A percentile compares a stretch with the other conserved stretches of the same genome.
phyloP scores from a whole-genome alignment of 2,329 filamentous ascomycete genomes.

The Gyromitra esculenta region DNA sequence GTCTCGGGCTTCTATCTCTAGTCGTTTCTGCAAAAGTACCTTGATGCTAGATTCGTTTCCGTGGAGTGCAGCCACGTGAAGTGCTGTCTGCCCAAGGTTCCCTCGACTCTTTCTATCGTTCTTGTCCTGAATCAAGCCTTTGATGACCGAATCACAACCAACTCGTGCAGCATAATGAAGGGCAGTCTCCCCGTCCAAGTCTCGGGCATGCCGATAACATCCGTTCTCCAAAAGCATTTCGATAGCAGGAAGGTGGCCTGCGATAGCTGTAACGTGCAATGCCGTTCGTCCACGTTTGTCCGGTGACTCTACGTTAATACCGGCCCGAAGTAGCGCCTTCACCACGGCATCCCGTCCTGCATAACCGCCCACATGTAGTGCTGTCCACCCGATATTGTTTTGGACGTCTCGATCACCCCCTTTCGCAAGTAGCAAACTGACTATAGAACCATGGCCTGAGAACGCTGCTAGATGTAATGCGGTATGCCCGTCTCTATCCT shows the following conservation, averaged over 20 bases:
- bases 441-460: slow-evolving; percentile 25
- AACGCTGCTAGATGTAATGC: slow-evolving; percentile 40
- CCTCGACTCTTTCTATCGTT: slow-evolving; percentile 46
- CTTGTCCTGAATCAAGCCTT: slow-evolving; percentile 42
- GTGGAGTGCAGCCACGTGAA: slow-evolving; percentile 33
- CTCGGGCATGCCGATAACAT: slow-evolving; percentile 41
- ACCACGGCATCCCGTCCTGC: slow-evolving; percentile 28
- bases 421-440: slow-evolving; percentile 27
- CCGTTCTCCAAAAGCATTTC: slow-evolving; percentile 46
- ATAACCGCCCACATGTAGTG: slow-evolving; percentile 42
- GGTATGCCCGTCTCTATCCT: slow-evolving; percentile 43
- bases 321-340: slow-evolving; percentile 30
- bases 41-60: slow-evolving; percentile 43
- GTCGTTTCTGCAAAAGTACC: slow-evolving; percentile 35
- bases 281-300: slow-evolving; percentile 40
- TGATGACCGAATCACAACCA: slow-evolving; percentile 39
- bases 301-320: slow-evolving; percentile 32
- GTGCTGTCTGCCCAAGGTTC: slow-evolving; percentile 34
- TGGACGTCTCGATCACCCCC: slow-evolving; percentile 37
- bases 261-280: slow-evolving; percentile 38
- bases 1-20: slow-evolving; percentile 46
- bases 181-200: slow-evolving; percentile 40
- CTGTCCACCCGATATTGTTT: slow-evolving; percentile 38
- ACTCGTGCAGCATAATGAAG: slow-evolving; percentile 39
- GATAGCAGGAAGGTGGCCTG: slow-evolving; percentile 32